Conservation (phyloP, 352 stramenopile species). For the Plasmopara halstedii region DNA sequence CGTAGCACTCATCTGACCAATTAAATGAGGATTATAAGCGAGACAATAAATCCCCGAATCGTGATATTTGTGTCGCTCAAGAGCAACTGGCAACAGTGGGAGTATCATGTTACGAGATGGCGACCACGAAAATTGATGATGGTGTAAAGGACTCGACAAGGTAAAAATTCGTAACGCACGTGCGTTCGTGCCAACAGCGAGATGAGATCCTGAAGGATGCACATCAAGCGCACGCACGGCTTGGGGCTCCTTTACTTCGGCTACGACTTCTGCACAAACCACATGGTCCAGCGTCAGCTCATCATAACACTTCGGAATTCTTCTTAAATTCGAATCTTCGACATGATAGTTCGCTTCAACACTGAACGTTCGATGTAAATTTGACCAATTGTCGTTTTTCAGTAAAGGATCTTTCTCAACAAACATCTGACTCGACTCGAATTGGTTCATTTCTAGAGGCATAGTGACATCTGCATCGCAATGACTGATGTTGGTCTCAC, state of each 20-base stretch:
- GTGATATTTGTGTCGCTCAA: conserved; percentile 61
- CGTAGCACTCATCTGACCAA: neutral
- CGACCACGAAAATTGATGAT: conserved; percentile 1
- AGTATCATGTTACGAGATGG: conserved; percentile 21
- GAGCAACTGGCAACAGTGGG: conserved; percentile 40
- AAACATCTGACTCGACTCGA: neutral
- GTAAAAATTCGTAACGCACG: conserved; percentile 49
- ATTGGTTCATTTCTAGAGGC: neutral
- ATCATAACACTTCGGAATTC: conserved; percentile 16
- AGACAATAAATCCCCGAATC: conserved; percentile 47
- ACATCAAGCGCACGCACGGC: conserved; percentile 49
- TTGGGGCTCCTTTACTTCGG: conserved; percentile 45
- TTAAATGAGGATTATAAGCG: conserved; percentile 27
- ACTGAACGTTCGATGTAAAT: neutral
- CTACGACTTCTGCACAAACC: conserved; percentile 38
- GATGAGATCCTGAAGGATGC: conserved; percentile 22
- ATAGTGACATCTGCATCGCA: neutral
- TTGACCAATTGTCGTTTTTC: neutral
- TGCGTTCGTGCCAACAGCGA: conserved; percentile 61
- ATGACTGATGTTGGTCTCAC: neutral
- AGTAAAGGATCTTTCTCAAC: neutral
- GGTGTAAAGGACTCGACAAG: conserved; percentile 18
- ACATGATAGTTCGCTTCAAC: neutral
- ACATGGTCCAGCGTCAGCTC: conserved; percentile 35
- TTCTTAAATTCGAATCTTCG: neutral